Base-by-base conservation (phyloP, 768 basidiomycete species). In the Boletus huronensis region DNA sequence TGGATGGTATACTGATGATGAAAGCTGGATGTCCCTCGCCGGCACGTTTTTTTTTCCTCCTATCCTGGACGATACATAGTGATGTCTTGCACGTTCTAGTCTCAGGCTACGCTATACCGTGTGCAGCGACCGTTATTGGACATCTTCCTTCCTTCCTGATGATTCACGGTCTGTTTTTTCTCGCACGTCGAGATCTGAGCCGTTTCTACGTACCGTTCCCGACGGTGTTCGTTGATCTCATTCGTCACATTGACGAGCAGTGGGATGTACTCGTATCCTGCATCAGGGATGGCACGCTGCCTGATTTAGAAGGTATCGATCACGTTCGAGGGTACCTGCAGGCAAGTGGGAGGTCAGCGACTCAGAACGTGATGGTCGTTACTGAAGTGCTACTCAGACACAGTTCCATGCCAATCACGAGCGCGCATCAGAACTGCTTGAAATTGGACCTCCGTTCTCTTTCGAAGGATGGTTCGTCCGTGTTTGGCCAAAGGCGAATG, bases 141-240 rank as follows among this genome's bases (percentile, higher is more conserved):
- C 16, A 57, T 10, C 42, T 59, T 38, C 59, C 58, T 3, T 57
- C 66, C 2, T 65, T 63, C 35, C 28, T 63, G 10, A 29, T 59
- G 25, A 58, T 67, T 5, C 59, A 65, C n/a, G 61, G 58, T 8
- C 55, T 66, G 8, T 66, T 67, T 48, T 59, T 57, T 45, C 54
- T 67, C 8, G 39, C 46, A 7, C 32, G 28, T 25, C 39, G 36
- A n/a, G 29, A 54, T 6, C 3, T 68, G 11, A 16, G 19, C 1
- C 21, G 1, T 5, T 52, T 67, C 21, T 3, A 2, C 1, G 16
- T 46, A 14, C 25, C 51, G 1, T 61, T 63, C 9, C 39, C 50
- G 23, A 54, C 57, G 2, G 14, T 49, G 14, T 58, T 64, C 19
- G 13, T 59, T 3, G 60, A 52, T 28, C 39, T 66, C 21, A n/a